Evolutionary conservation across 441 rosid genomes (phyloP).

Genomic region (Gossypium trilobum): DNA sequence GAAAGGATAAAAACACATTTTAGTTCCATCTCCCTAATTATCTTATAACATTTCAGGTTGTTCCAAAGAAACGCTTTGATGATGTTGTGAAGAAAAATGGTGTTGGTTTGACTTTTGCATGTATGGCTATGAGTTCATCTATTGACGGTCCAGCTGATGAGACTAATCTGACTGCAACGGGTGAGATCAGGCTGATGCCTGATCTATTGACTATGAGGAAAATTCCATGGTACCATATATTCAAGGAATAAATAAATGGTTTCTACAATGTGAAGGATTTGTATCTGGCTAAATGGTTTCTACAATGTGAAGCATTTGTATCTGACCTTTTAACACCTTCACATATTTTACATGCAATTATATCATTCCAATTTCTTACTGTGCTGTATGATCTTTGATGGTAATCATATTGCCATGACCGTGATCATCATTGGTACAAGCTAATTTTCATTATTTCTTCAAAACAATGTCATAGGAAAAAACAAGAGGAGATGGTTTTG

Average conservation of each 20-base stretch:
- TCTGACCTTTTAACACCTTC: not conserved
- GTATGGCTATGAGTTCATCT: conserved; percentile 73
- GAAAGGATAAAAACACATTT: not conserved
- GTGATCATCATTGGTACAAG: not conserved
- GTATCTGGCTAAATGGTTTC: not conserved
- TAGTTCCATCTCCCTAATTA: conserved; percentile 1
- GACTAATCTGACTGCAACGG: conserved; percentile 58
- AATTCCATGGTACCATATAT: conserved; percentile 63
- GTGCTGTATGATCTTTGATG: not conserved
- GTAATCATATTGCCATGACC: not conserved
- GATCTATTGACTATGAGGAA: conserved; percentile 56
- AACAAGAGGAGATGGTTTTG: conserved; percentile 82
- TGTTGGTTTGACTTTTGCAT: conserved; percentile 66
- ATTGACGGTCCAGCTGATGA: conserved; percentile 69
- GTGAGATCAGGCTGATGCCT: conserved; percentile 84
- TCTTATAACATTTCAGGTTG: conserved; percentile 40
- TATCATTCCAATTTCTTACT: not conserved
- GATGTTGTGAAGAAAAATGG: conserved; percentile 58
- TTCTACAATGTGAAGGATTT: too few species aligned
- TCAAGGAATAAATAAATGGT: not conserved
- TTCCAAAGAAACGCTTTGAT: conserved; percentile 63
- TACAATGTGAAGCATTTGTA: not conserved
- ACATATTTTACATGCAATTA: not conserved
- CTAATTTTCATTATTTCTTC: not conserved
- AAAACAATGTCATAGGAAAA: conserved; percentile 33